Base-by-base conservation (phyloP, 345 rosid species). In the Aquilaria yunnanensis region DNA sequence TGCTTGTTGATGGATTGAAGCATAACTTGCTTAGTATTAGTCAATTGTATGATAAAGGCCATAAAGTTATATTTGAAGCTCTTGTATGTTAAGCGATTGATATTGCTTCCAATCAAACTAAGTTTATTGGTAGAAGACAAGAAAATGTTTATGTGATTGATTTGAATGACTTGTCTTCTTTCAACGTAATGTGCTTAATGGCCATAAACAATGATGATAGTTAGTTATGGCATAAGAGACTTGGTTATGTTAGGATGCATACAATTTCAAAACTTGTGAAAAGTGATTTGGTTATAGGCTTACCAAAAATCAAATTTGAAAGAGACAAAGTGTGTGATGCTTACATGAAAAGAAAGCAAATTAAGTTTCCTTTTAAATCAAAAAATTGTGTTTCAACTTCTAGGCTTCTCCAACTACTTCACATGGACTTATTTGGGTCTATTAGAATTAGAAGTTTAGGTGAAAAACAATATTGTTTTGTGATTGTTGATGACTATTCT, bases 401-500 rank as follows among this genome's bases (percentile, higher is more conserved):
- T 46, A 55, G 45, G 29, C 12, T 47, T 4, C 46, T 47, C 8
- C 45, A 66, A 47, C 14, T 57, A 31, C 41, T 57, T 3, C 50
- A 57, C 29, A 32, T 58, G 2, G 49, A 48, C n/a, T 16, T 58
- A 11, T 57, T 57, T 66, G 63, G 63, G 0, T 57, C 63, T 5
- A 32, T 41, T 4, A 57, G 51, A 13, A 47, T 14, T 1, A 9
- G 2, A 1, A 57, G 56, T 9, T 12, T 57, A 1, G 32, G 57
- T 8, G 70, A 37, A 3, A 34, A 66, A 12, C 8, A n/a, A 0
- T 66, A 66, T 49, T 48, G 12, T 0, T 33, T 57, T 34, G 34
- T 48, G 1, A 51, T 66, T 33, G 50, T 58, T 32, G 57, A 66
- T 51, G 56, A 59, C 12, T 57, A 47, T 32, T 29, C 63, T n/a